phyloP scores from a whole-genome alignment of 129 eudicot species.

The Artemisia annua region DNA sequence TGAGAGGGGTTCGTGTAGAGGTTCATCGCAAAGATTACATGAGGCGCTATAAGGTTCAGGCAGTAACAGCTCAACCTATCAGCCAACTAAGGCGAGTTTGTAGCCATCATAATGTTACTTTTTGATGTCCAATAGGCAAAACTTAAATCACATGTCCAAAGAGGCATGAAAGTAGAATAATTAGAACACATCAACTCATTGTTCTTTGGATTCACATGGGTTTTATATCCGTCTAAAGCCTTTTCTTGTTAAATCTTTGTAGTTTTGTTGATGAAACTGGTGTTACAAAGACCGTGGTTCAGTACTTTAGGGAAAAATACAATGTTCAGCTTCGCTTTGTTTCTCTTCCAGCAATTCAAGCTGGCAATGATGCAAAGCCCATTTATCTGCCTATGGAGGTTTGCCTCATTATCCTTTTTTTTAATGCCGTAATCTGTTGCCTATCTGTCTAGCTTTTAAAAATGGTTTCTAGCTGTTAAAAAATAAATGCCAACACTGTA shows the following conservation, averaged over 20 bases:
- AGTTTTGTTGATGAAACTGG: constrained; percentile 43
- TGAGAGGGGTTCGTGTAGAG: constrained; percentile 61
- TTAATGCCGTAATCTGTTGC: neutral
- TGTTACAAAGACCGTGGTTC: constrained; percentile 35
- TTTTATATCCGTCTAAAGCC: no score
- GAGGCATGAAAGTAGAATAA: neutral
- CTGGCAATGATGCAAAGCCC: constrained; percentile 58
- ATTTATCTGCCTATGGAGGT: constrained; percentile 89
- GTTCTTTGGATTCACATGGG: no score
- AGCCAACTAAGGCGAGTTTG: constrained; percentile 45
- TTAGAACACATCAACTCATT: neutral
- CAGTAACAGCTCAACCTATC: constrained; percentile 37
- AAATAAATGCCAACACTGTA: no score
- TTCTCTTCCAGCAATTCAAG: constrained; percentile 54
- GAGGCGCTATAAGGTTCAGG: constrained; percentile 46
- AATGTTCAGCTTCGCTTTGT: constrained; percentile 33
- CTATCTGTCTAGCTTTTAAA: neutral
- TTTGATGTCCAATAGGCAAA: neutral
- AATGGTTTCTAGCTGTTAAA: no score
- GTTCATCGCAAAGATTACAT: constrained; percentile 26
- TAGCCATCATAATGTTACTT: neutral
- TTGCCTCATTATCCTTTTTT: neutral
- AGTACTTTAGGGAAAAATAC: constrained; percentile 50
- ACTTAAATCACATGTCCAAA: neutral
- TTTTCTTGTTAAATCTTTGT: neutral